Evolutionary conservation across 2,329 filamentous ascomycete genomes (phyloP).

Genomic region (Fusarium cyanostomum): DNA sequence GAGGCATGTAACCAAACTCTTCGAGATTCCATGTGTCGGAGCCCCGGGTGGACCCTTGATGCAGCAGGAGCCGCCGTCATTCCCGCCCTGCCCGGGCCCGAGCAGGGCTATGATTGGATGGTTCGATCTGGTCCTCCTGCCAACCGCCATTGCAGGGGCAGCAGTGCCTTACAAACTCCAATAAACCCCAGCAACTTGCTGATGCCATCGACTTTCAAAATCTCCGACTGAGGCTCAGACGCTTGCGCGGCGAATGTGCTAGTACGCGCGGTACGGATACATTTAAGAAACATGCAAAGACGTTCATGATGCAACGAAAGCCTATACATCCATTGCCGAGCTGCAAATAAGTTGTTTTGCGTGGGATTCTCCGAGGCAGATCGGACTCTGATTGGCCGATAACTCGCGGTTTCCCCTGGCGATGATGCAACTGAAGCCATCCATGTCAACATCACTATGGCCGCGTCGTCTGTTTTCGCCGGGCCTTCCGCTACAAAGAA

Average conservation of each 20-base stretch:
- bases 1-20: constrained; percentile 1
- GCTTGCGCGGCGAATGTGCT: constrained; percentile 7
- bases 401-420: background rate
- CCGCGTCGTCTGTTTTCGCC: background rate
- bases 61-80: constrained; percentile 11
- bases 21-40: background rate
- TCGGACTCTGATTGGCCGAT: constrained; percentile 20
- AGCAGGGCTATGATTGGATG: constrained; percentile 1
- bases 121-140: constrained; percentile 29
- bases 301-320: background rate
- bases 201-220: background rate
- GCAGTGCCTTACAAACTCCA: background rate
- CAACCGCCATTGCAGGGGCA: constrained; percentile 33
- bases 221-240: constrained; percentile 10
- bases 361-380: constrained; percentile 4
- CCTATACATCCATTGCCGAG: background rate
- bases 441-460: background rate
- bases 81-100: constrained; percentile 1
- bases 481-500: background rate
- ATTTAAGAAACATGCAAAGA: constrained; percentile 12
- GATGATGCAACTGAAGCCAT: constrained; percentile 21
- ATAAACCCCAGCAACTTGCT: constrained; percentile 4
- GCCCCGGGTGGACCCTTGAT: constrained; percentile 20
- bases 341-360: constrained; percentile 1
- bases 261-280: constrained; percentile 1